These are phyloP conservation scores for Sporisorium scitamineum DNA, from an alignment of 1,284 basidiomycete genomes.

Conservation along the genomic window DNA sequence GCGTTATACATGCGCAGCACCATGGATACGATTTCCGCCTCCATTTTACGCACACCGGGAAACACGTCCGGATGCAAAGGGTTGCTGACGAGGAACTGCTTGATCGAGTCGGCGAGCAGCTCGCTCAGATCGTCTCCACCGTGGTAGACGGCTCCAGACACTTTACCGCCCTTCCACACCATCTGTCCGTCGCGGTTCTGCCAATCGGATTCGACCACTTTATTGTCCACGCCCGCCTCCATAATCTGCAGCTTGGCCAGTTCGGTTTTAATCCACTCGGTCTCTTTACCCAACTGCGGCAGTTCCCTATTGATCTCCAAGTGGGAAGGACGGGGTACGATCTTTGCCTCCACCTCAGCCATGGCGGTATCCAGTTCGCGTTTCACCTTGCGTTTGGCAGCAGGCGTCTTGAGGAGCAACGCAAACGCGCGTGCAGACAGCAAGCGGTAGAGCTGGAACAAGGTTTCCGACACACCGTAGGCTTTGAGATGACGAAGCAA, in stretches of 20 bases:
- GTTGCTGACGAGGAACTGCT: slow-evolving; percentile 74
- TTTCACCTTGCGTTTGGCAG: slow-evolving; percentile 58
- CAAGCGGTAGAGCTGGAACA: slow-evolving; percentile 57
- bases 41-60: slow-evolving; percentile 95
- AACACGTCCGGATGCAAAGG: slow-evolving; percentile 96
- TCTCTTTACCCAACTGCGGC: slow-evolving; percentile 59
- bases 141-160: slow-evolving; percentile 69
- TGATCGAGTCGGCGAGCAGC: slow-evolving; percentile 59
- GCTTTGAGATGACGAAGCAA: slow-evolving; percentile 57
- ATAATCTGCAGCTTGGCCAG: slow-evolving; percentile 59
- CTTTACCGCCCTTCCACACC: slow-evolving; percentile 65
- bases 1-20: slow-evolving; percentile 83
- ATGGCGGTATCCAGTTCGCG: slow-evolving; percentile 62
- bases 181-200: slow-evolving; percentile 53
- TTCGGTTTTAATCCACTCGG: slow-evolving; percentile 58
- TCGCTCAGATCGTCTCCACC: slow-evolving; percentile 65
- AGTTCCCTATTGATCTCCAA: slow-evolving; percentile 49
- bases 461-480: slow-evolving; percentile 53
- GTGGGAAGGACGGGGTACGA: slow-evolving; percentile 52
- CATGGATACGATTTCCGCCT: slow-evolving; percentile 96
- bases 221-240: slow-evolving; percentile 46
- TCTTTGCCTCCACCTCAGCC: slow-evolving; percentile 60
- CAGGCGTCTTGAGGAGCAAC: slow-evolving; percentile 60
- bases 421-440: slow-evolving; percentile 49
- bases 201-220: slow-evolving; percentile 38